Conservation (phyloP, 768 basidiomycete species). For the Suillus weaverae region DNA sequence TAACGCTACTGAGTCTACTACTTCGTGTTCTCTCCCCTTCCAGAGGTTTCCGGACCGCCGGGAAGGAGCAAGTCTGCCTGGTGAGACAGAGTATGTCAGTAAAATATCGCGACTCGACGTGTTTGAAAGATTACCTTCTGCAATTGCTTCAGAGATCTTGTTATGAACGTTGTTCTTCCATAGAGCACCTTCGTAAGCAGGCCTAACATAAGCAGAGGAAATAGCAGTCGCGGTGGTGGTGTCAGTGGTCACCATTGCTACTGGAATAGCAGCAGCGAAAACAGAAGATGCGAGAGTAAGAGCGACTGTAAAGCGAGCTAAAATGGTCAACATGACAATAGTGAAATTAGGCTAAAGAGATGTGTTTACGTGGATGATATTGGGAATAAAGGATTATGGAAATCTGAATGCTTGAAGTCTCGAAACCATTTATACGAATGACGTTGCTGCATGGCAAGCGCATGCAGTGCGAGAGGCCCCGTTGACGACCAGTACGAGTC, state of each 20-base stretch:
- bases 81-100: not conserved
- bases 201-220: not conserved
- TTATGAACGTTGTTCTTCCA: conserved; percentile 25
- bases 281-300: conserved; percentile 14
- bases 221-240: not conserved
- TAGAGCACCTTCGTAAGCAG: conserved; percentile 14
- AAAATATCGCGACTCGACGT: not conserved
- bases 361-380: not conserved
- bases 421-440: not conserved
- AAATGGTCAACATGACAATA: not conserved
- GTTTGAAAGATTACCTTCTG: not conserved
- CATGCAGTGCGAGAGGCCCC: not conserved
- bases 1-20: too few relatives aligned
- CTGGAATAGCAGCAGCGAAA: conserved; percentile 17
- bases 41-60: not conserved
- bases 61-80: not conserved
- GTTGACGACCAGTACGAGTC: conserved; percentile 1
- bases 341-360: not conserved
- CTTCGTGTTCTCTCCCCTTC: not conserved
- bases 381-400: not conserved
- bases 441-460: not conserved
- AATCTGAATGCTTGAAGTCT: not conserved
- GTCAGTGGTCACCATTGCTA: not conserved
- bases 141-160: conserved; percentile 4
- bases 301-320: not conserved